Base-by-base conservation (phyloP, 2,329 filamentous ascomycete genomes). In the Cercospora sp. region DNA sequence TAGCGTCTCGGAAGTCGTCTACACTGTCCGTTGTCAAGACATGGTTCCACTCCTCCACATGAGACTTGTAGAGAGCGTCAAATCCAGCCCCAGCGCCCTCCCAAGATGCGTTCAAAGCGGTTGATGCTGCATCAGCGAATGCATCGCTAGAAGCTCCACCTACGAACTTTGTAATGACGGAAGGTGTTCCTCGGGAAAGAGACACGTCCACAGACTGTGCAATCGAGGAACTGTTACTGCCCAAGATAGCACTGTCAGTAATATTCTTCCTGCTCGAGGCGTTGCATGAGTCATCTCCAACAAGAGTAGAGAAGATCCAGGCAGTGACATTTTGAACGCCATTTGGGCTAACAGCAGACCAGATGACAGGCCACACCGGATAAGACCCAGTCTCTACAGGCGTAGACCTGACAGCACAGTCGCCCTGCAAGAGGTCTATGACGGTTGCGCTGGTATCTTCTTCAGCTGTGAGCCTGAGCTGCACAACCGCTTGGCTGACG, bases 141-240 rank as follows among this genome's bases (percentile, higher is more conserved):
- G 88, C 89, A 77, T 92, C 90, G 0, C 85, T 86, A 1, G 90
- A 91, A 3, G 90, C 90, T 60, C 84, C 85, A 30, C 90, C 90
- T 16, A 92, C 83, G 71, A 85, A 92, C 74, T 93, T 93, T 58
- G 84, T 86, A 57, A 92, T 78, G 1, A 82, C 85, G 3, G 86
- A 82, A 0, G 83, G 83, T 70, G 86, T 74, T 1, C 86, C 85
- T 2, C 84, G 83, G 31, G 79, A 79, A 6, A 91, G 80, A 1
- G 78, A 80, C 30, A 90, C 82, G 9, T 81, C 77, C 53, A 87
- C 84, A 7, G 85, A 83, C 72, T 91, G 88, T 1, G 87, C 88
- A 70, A 91, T 87, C 0, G 89, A 89, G 0, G 89, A 90, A 10
- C 82, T 81, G 70, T 91, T 90, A 3, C 75, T 76, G 20, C 85